phyloP scores from a whole-genome alignment of 2,329 filamentous ascomycete genomes.

The Elsinoe batatas region DNA sequence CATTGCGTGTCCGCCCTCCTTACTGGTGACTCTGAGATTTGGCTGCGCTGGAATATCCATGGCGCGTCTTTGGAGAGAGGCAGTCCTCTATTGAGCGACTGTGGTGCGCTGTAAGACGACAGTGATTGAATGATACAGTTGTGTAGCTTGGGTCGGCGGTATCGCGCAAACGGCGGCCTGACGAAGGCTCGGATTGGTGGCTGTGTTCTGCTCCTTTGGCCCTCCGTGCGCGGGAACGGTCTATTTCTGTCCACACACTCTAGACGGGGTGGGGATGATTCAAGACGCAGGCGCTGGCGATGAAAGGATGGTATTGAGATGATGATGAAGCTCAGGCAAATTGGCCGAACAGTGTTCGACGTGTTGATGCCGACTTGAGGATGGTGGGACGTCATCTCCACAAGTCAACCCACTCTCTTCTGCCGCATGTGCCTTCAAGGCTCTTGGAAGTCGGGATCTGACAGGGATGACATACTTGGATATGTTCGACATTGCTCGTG shows the following conservation, averaged over 20 bases:
- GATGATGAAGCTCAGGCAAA: neutral
- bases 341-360: neutral
- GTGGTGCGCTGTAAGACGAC: constrained; percentile 9
- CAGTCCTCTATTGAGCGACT: constrained; percentile 7
- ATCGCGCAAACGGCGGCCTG: constrained; percentile 13
- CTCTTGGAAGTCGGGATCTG: neutral
- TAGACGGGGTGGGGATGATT: neutral
- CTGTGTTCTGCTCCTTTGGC: constrained; percentile 7
- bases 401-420: neutral
- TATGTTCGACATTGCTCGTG: too few species aligned
- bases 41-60: constrained; percentile 47
- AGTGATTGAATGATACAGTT: neutral
- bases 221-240: constrained; percentile 3
- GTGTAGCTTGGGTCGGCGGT: constrained; percentile 8
- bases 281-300: neutral
- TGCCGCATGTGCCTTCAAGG: neutral
- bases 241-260: constrained; percentile 3
- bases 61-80: constrained; percentile 12
- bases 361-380: neutral
- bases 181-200: constrained; percentile 10
- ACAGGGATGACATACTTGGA: neutral
- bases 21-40: constrained; percentile 91
- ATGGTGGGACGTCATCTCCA: constrained; percentile 6
- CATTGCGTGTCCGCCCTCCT: constrained; percentile 25
- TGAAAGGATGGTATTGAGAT: constrained; percentile 2